Evolutionary conservation across 1,139 yeast species (phyloP), one percentile per base, ranked within the genome.

Genomic region (Pichia sp.): DNA sequence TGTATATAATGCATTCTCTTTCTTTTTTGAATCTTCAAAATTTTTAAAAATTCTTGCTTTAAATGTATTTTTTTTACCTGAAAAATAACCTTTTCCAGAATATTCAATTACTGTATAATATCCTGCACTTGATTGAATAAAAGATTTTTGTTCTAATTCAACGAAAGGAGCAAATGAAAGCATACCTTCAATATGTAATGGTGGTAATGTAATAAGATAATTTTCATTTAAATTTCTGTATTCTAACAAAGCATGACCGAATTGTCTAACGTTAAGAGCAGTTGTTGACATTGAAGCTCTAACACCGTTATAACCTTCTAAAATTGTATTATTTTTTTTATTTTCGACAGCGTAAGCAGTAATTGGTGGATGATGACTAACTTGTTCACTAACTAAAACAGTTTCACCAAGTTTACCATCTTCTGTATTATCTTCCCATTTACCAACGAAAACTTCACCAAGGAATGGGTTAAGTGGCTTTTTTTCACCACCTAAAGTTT

Each of bases 161-260:
- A 65, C 68, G 63, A 80, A 88, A 25, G 97, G 97, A 3, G 93
- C 72, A 5, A 95, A 96, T 49, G 84, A 80, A 47, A 89, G 66
- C 47, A 91, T 74, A 16, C 98, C 97, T 65, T 91, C 98, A 48
- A 91, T 81, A 62, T 89, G 97, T 53, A 91, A 72, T n/a, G 95
- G 87, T 11, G 98, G 98, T 53, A 89, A 71, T n/a, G 96, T 86
- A 44, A 88, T 70, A 55, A 86, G 67, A 62, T 81, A 91, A 10
- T 74, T 64, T 62, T 89, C 96, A 45, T 76, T 70, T 47, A 78
- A 62, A 41, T 64, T 60, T 43, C 71, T 72, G 53, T 76, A 76
- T 45, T 75, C 71, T 55, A 89, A 69, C 37, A 88, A 56, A 1
- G 95, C 95, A 61, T 89, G 96, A 30, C 98, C 98, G 55, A 66